Conservation (phyloP, 2,329 filamentous ascomycete species). For the Falciphora oryzae region DNA sequence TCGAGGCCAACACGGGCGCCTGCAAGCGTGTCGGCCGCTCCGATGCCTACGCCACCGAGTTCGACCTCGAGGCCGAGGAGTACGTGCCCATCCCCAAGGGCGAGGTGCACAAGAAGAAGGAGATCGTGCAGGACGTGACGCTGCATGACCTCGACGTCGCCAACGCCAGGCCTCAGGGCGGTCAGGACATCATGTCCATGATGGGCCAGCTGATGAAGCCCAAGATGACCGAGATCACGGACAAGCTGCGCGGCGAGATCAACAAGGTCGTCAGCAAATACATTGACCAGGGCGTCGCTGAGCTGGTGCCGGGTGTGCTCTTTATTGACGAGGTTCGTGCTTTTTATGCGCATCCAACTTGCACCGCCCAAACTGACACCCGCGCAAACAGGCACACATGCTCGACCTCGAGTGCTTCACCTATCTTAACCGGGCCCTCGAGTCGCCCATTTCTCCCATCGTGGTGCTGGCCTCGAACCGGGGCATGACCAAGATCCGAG, state of each 20-base stretch:
- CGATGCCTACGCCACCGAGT: constrained; percentile 96
- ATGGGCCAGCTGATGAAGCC: constrained; percentile 99
- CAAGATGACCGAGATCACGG: constrained; percentile 98
- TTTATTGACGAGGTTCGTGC: constrained; percentile 90
- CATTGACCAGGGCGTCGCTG: constrained; percentile 95
- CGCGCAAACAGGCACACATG: constrained; percentile 78
- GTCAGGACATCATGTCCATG: constrained; percentile 99
- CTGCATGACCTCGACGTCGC: constrained; percentile 95
- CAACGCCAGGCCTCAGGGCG: constrained; percentile 90
- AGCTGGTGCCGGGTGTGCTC: constrained; percentile 94
- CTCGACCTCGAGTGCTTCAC: constrained; percentile 99
- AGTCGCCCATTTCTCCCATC: constrained; percentile 90
- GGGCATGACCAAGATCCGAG: constrained; percentile 87
- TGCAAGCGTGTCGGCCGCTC: constrained; percentile 96
- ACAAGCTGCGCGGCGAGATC: constrained; percentile 92
- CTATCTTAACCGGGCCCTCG: constrained; percentile 96
- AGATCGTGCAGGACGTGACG: constrained; percentile 97
- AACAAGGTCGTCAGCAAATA: constrained; percentile 99
- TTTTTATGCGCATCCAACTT: constrained; percentile 10
- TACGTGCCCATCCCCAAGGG: constrained; percentile 99
- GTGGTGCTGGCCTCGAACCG: constrained; percentile 97
- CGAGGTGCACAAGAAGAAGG: constrained; percentile 99
- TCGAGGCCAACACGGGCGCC: constrained; percentile 96
- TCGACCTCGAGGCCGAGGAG: constrained; percentile 97
- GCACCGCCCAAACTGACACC: constrained; percentile 19